A percentile compares a stretch with the other conserved stretches of the same genome.
phyloP scores from a whole-genome alignment of 1,284 basidiomycete genomes.

The Cutaneotrichosporon cutaneum region DNA sequence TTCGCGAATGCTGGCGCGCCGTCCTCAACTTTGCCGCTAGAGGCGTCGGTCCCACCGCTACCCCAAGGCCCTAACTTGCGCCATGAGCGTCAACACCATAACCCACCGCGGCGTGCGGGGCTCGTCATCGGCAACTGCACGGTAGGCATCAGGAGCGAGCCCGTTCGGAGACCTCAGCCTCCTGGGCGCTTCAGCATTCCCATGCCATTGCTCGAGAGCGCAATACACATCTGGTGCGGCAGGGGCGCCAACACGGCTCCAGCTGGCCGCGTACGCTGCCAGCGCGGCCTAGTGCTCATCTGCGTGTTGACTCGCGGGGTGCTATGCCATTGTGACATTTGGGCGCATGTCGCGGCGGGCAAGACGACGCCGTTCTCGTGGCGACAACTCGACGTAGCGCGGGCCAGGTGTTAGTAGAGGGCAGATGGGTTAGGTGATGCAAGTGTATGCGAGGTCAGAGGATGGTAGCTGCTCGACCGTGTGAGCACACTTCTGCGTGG shows the following conservation, averaged over 20 bases:
- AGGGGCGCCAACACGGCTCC: background rate
- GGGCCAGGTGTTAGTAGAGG: no score
- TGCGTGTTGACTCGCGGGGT: background rate
- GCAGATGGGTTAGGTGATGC: no score
- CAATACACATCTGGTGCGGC: background rate
- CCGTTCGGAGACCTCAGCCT: background rate
- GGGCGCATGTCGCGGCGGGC: background rate
- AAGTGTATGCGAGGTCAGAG: no score
- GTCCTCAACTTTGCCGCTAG: conserved; percentile 37
- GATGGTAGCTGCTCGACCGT: no score
- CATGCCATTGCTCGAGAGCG: background rate
- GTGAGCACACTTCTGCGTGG: no score
- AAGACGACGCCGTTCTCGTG: background rate
- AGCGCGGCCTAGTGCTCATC: background rate
- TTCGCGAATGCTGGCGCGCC: no score
- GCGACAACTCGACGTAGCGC: background rate
- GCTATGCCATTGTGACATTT: background rate
- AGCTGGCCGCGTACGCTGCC: background rate
- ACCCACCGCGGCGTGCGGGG: background rate
- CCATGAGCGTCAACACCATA: conserved; percentile 56
- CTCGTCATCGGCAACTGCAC: background rate
- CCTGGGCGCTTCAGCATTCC: background rate
- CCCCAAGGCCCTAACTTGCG: no score
- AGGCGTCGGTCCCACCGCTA: no score
- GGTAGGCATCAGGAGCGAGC: background rate